These are phyloP conservation scores for Chrysoporthe puriensis DNA, from an alignment of 2,329 filamentous ascomycete genomes.

Conservation along the genomic window DNA sequence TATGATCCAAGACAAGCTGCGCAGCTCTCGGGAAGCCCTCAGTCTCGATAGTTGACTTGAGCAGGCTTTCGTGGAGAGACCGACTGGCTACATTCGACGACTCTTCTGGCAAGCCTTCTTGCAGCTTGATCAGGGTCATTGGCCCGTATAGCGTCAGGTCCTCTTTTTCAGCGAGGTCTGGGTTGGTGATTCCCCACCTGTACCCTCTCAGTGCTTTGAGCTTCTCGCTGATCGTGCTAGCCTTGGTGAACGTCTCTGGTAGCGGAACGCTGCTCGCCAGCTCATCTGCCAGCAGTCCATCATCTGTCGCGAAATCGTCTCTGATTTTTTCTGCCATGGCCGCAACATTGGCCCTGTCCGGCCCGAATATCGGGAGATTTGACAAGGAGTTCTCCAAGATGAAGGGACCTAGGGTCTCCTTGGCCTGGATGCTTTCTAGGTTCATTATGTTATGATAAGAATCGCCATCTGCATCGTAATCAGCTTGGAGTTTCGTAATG, in stretches of 20 bases:
- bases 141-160: slow-evolving; percentile 35
- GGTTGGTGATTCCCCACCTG: slow-evolving; percentile 11
- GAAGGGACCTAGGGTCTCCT: slow-evolving; percentile 57
- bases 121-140: slow-evolving; percentile 20
- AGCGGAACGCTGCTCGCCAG: slow-evolving; percentile 41
- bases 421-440: slow-evolving; percentile 59
- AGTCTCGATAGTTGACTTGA: slow-evolving; percentile 49
- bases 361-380: slow-evolving; percentile 61
- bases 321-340: slow-evolving; percentile 48
- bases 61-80: slow-evolving; percentile 60
- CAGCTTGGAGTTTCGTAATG: slow-evolving; percentile 29
- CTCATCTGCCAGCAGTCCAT: slow-evolving; percentile 42
- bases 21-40: slow-evolving; percentile 54
- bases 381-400: slow-evolving; percentile 57
- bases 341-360: slow-evolving; percentile 49
- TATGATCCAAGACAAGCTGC: slow-evolving; percentile 57
- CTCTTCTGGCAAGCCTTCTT: slow-evolving; percentile 17
- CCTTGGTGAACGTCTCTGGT: slow-evolving; percentile 47
- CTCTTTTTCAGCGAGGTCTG: slow-evolving; percentile 31
- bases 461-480: slow-evolving; percentile 46
- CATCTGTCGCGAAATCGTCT: slow-evolving; percentile 39
- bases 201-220: slow-evolving; percentile 50
- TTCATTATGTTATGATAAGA: slow-evolving; percentile 61
- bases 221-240: slow-evolving; percentile 52
- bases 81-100: slow-evolving; percentile 47